Conservation (phyloP, 2,329 filamentous ascomycete genomes). For the Colletotrichum liaoningense region DNA sequence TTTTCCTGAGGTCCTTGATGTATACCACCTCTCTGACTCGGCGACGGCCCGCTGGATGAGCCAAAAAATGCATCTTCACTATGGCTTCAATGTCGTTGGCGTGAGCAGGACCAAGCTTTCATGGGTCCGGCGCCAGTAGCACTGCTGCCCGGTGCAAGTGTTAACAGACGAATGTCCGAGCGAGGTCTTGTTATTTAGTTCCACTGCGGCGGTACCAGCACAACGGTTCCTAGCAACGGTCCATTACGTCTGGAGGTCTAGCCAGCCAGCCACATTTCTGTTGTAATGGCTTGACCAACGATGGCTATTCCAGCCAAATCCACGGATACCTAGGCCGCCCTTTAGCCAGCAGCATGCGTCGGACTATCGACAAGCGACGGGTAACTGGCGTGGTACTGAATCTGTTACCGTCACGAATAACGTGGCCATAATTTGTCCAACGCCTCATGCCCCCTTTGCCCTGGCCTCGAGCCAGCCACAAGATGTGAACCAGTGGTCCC, state of each 20-base stretch:
- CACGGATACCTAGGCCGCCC: too few species aligned
- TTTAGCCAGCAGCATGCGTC: background rate
- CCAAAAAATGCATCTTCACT: background rate
- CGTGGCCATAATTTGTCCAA: background rate
- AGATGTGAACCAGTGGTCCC: background rate
- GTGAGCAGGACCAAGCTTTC: background rate
- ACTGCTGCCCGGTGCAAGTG: background rate
- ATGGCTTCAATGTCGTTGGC: too few species aligned
- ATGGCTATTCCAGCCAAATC: background rate
- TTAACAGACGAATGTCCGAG: background rate
- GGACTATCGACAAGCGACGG: background rate
- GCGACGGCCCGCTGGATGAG: background rate
- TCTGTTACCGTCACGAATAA: background rate
- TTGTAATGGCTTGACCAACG: background rate
- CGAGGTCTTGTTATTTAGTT: background rate
- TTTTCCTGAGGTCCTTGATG: background rate
- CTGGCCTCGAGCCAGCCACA: background rate
- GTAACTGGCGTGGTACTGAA: background rate
- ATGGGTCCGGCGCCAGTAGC: background rate
- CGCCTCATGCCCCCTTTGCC: background rate
- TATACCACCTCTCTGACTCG: background rate
- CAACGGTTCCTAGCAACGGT: background rate
- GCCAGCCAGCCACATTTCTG: background rate
- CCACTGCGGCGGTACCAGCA: background rate
- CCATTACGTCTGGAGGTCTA: background rate